Evolutionary conservation across 2,329 filamentous ascomycete species (phyloP), one percentile per base, ranked within the genome.

Genomic region (Nannizziopsis arthrosporioides): DNA sequence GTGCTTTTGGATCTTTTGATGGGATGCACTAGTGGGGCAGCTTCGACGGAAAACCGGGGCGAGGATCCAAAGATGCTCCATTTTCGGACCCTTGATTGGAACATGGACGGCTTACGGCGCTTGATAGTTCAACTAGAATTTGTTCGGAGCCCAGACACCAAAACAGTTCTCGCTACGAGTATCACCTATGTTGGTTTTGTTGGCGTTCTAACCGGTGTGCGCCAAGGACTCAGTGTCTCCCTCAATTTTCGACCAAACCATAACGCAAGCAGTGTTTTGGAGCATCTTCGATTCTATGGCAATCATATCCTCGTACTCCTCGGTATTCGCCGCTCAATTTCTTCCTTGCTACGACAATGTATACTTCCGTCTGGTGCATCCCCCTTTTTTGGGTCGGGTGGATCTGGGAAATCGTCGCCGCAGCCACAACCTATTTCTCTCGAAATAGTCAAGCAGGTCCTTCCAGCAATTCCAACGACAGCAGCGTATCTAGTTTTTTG

Each of bases 21-120:
- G 63, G 80, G 80, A 2, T 84, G 81, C 58, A 82, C 80, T 1
- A 81, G 76, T 51, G 76, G 76, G 17, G 76, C 69, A 12, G 63
- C 62, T 1, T 57, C 58, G 35, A 53, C 53, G 2, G 47, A 54
- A 31, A 51, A 56, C 17, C 49, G 56, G 5, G 46, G 48, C 14
- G 50, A 44, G 0, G 44, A 53, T 36, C 52, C 55, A 5, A 61
- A 52, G 49, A 64, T 67, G 61, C 50, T 67, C 9, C 61, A 63
- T 57, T 70, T 70, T 51, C 59, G 68, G 1, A 70, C 67, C 1
- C 55, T 78, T 12, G 75, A 78, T 51, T 77, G 74, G 74, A 67
- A 62, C 0, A 77, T 78, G 75, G 69, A 75, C 44, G 56, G 60
- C 10, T 57, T 78, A 8, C 63, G 75, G 2, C 58, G 68, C 0